These are phyloP conservation scores for Saitozyma podzolica DNA, from an alignment of 768 basidiomycete species.

Conservation along the genomic window DNA sequence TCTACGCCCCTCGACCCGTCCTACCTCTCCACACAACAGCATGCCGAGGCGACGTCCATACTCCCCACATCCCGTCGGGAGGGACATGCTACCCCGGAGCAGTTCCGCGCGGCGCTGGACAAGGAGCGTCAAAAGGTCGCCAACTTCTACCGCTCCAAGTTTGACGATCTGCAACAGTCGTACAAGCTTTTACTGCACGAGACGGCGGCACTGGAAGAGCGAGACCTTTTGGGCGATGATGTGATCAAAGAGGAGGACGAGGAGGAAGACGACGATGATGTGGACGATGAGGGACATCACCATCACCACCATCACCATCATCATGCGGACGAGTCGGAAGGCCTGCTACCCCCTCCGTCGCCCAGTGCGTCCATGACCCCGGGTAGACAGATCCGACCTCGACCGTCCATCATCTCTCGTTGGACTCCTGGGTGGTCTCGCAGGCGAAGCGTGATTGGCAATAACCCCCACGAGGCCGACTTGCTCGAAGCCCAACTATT, in stretches of 20 bases:
- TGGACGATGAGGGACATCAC: conserved; percentile 1
- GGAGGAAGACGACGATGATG: conserved; percentile 35
- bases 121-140: conserved; percentile 78
- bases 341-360: background rate
- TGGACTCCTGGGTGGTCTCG: conserved; percentile 5
- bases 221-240: conserved; percentile 40
- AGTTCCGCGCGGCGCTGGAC: conserved; percentile 74
- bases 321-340: conserved; percentile 1
- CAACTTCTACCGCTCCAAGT: conserved; percentile 74
- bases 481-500: conserved; percentile 34
- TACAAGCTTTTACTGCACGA: conserved; percentile 50
- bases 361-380: background rate
- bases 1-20: conserved; percentile 48
- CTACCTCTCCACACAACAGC: conserved; percentile 37
- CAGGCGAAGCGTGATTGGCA: conserved; percentile 17
- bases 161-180: conserved; percentile 62
- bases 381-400: background rate
- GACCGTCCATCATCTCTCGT: background rate
- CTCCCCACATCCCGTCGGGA: conserved; percentile 26
- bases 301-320: no score
- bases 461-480: conserved; percentile 41
- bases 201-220: conserved; percentile 50
- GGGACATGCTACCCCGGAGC: conserved; percentile 47
- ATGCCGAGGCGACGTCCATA: conserved; percentile 46
- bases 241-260: conserved; percentile 49